These are phyloP conservation scores for Rosa lucieae DNA, from an alignment of 306 rosid genomes.

Conservation along the genomic window DNA sequence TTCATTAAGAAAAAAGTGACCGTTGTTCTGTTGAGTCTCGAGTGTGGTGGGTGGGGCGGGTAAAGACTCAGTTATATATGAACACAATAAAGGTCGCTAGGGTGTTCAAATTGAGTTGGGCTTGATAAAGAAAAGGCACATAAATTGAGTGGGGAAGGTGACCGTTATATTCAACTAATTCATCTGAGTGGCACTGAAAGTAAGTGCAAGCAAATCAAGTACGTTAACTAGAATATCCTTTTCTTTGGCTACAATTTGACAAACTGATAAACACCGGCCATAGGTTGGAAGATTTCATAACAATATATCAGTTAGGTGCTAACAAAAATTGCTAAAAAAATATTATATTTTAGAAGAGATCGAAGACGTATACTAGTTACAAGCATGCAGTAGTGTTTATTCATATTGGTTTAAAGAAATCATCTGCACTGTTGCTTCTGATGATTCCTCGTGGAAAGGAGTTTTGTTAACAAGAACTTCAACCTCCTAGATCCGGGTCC, in stretches of 20 bases:
- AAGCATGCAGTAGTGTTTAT: conserved; percentile 3
- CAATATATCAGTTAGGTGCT: no score
- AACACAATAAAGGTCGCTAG: not conserved
- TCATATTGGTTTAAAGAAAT: conserved; percentile 8
- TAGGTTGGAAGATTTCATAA: no score
- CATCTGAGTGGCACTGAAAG: no score
- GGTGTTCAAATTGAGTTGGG: no score
- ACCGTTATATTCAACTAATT: not conserved
- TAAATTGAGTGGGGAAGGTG: not conserved
- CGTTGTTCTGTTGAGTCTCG: not conserved
- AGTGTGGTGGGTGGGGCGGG: not conserved
- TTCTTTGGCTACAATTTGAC: no score
- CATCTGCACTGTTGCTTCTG: conserved; percentile 68
- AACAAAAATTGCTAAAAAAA: not conserved
- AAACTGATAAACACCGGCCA: no score
- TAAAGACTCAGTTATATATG: not conserved
- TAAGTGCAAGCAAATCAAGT: no score
- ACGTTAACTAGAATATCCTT: no score
- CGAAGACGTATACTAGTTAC: not conserved
- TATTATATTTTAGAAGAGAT: not conserved
- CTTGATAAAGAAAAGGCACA: no score
- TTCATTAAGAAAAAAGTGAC: not conserved
- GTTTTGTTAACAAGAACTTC: conserved; percentile 44
- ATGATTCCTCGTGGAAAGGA: conserved; percentile 40
- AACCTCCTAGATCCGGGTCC: conserved; percentile 73